phyloP scores from a whole-genome alignment of 2,329 filamentous ascomycete species.

The Diaporthe destruens region DNA sequence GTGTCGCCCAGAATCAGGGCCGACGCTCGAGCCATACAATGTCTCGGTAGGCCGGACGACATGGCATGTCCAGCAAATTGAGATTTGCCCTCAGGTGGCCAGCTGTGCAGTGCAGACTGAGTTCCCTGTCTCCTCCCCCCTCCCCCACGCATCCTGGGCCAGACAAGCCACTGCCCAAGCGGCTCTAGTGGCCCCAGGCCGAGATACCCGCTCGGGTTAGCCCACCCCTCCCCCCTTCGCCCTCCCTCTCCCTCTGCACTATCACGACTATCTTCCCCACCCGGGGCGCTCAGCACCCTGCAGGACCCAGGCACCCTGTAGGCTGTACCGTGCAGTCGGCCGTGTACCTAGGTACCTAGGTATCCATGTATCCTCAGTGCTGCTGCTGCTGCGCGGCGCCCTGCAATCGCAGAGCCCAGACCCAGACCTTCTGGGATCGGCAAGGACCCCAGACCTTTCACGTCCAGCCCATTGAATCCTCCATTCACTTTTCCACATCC shows the following conservation, averaged over 20 bases:
- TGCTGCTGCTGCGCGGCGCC: slow-evolving; percentile 17
- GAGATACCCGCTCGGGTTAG: slow-evolving; percentile 23
- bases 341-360: not conserved
- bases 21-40: not conserved
- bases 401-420: slow-evolving; percentile 28
- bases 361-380: not conserved
- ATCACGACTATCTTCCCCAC: not conserved
- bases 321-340: slow-evolving; percentile 4
- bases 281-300: not conserved
- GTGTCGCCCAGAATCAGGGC: slow-evolving; percentile 7
- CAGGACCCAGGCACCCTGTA: not conserved
- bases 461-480: slow-evolving; percentile 35
- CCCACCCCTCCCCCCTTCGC: not conserved
- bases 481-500: slow-evolving; percentile 37
- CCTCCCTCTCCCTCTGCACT: too few species aligned
- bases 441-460: slow-evolving; percentile 36
- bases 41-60: slow-evolving; percentile 14
- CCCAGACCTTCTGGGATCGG: slow-evolving; percentile 33
- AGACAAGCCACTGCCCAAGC: slow-evolving; percentile 15
- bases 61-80: slow-evolving; percentile 29
- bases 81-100: slow-evolving; percentile 12
- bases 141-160: slow-evolving; percentile 2
- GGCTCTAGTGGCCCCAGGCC: slow-evolving; percentile 2
- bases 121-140: not conserved
- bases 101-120: slow-evolving; percentile 7